Conservation (phyloP, 768 basidiomycete species). For the Russula olivacea region DNA sequence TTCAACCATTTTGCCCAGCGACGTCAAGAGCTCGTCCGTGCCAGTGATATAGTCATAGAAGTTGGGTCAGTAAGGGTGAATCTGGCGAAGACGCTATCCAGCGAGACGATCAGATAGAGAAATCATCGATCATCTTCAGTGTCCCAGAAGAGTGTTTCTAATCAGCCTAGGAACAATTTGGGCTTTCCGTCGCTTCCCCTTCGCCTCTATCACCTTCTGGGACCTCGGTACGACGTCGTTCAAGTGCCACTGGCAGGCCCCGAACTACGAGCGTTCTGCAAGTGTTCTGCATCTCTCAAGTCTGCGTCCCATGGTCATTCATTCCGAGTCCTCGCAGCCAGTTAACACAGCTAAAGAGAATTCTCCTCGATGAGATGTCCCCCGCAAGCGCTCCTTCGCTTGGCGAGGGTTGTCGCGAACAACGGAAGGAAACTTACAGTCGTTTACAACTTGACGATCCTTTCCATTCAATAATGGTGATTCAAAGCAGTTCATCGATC, state of each 20-base stretch:
- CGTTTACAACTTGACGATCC: too few species aligned
- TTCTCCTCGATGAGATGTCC: not conserved
- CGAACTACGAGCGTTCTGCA: constrained; percentile 2
- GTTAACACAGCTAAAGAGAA: constrained; percentile 3
- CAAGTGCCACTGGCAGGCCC: not conserved
- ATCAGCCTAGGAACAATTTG: constrained; percentile 3
- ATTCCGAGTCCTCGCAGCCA: constrained; percentile 7
- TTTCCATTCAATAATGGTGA: too few species aligned
- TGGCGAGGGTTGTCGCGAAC: too few species aligned
- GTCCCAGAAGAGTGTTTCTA: too few species aligned
- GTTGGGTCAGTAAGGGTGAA: too few species aligned
- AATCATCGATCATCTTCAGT: too few species aligned
- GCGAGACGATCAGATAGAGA: too few species aligned
- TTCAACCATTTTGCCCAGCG: too few species aligned
- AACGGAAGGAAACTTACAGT: too few species aligned
- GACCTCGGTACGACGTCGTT: not conserved
- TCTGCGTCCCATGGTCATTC: constrained; percentile 1
- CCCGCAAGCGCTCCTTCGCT: not conserved
- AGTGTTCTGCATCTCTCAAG: not conserved
- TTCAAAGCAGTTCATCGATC: not conserved
- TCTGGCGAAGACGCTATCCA: too few species aligned
- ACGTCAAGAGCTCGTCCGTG: too few species aligned
- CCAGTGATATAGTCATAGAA: too few species aligned
- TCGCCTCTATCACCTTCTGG: not conserved
- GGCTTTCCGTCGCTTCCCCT: not conserved